These are phyloP conservation scores for Hortaea sp. DNA, from an alignment of 2,329 filamentous ascomycete species.

Conservation along the genomic window DNA sequence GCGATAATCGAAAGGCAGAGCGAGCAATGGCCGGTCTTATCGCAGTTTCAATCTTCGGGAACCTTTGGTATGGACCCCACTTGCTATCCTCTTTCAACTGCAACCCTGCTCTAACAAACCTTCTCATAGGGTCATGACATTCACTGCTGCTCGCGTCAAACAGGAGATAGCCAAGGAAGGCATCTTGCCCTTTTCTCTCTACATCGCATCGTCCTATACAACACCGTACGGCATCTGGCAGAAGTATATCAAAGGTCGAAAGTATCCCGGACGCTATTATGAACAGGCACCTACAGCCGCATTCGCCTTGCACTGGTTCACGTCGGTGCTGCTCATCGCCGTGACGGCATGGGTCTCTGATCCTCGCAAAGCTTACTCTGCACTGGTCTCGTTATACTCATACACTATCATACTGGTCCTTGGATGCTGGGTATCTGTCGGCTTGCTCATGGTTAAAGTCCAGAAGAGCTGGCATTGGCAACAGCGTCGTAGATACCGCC, in stretches of 20 bases:
- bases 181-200: constrained; percentile 41
- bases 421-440: constrained; percentile 19
- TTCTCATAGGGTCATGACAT: constrained; percentile 38
- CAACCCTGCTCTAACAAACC: too few species aligned
- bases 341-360: constrained; percentile 20
- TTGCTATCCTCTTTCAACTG: too few species aligned
- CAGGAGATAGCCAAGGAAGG: constrained; percentile 53
- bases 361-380: constrained; percentile 18
- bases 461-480: constrained; percentile 9
- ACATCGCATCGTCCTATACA: constrained; percentile 33
- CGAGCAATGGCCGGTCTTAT: constrained; percentile 41
- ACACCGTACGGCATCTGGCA: constrained; percentile 20
- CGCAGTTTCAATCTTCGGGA: constrained; percentile 46
- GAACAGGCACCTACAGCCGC: constrained; percentile 31
- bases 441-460: constrained; percentile 25
- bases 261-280: constrained; percentile 10
- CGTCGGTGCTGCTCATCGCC: constrained; percentile 25
- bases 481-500: constrained; percentile 12
- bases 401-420: constrained; percentile 30
- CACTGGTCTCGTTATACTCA: constrained; percentile 29
- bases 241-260: constrained; percentile 8
- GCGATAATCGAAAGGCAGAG: constrained; percentile 10
- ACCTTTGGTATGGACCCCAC: constrained; percentile 32
- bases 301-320: constrained; percentile 30
- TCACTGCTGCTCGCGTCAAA: constrained; percentile 46